Conservation (phyloP, 176 grass and related monocot genomes). For the Bothriochloa decipiens region DNA sequence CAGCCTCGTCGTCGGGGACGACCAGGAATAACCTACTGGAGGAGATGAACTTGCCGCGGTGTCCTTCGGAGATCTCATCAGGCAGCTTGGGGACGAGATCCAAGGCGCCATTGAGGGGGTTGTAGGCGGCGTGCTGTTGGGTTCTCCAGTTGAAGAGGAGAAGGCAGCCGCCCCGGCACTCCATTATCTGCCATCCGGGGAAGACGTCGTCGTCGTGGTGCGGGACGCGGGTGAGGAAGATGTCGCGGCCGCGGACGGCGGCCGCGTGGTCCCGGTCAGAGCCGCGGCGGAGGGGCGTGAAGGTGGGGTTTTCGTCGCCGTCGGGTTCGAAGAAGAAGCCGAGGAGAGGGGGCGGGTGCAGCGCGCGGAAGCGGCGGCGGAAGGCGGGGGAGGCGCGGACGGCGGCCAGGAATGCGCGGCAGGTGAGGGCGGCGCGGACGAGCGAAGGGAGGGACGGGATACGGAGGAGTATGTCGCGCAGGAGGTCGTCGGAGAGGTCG, state of each 20-base stretch:
- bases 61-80: not conserved
- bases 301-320: not conserved
- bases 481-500: not conserved
- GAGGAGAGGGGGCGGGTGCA: not conserved
- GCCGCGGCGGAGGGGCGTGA: not conserved
- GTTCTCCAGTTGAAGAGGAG: not conserved
- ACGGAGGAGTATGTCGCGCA: constrained; percentile 28
- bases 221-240: constrained; percentile 11
- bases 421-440: constrained; percentile 16
- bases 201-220: not conserved
- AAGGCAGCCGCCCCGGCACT: not conserved
- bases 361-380: constrained; percentile 18
- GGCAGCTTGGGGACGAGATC: not conserved
- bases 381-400: not conserved
- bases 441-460: constrained; percentile 4
- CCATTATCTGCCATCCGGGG: not conserved
- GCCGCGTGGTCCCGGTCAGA: constrained; percentile 3
- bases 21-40: not conserved
- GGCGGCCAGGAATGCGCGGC: not conserved
- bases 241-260: constrained; percentile 6
- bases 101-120: not conserved
- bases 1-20: not conserved
- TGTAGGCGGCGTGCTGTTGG: not conserved
- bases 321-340: not conserved
- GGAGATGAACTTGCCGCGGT: not conserved